Conservation (phyloP, 2,329 filamentous ascomycete genomes). For the Aspergillus japonicus region DNA sequence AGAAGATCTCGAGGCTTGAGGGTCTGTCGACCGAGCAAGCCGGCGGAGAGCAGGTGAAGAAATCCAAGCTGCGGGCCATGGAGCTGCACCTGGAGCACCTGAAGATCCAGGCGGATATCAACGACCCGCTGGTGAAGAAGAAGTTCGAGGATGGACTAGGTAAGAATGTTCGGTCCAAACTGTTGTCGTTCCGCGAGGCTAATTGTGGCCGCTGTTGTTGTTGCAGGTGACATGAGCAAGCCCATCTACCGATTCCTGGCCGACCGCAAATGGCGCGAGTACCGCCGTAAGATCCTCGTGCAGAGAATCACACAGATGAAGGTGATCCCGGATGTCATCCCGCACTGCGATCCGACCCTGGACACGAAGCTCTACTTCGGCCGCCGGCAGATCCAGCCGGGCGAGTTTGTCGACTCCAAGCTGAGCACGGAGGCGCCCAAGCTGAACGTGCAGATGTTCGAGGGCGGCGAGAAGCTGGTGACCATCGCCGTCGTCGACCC, state of each 20-base stretch:
- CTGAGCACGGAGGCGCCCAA: slow-evolving; percentile 72
- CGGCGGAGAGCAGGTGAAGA: slow-evolving; percentile 65
- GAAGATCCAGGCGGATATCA: slow-evolving; percentile 90
- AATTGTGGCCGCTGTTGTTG: slow-evolving; percentile 20
- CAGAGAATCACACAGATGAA: slow-evolving; percentile 86
- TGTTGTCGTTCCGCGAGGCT: background rate
- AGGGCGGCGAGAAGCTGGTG: slow-evolving; percentile 75
- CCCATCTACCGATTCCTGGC: slow-evolving; percentile 92
- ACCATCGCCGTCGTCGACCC: slow-evolving; percentile 84
- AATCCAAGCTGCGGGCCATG: slow-evolving; percentile 68
- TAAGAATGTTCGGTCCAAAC: slow-evolving; percentile 37
- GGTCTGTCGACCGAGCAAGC: slow-evolving; percentile 57
- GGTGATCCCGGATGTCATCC: slow-evolving; percentile 83
- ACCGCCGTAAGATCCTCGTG: slow-evolving; percentile 73
- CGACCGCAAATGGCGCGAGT: slow-evolving; percentile 80
- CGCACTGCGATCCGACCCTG: slow-evolving; percentile 71
- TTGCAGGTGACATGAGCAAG: slow-evolving; percentile 87
- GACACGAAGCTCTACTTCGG: slow-evolving; percentile 83
- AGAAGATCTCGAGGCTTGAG: slow-evolving; percentile 67
- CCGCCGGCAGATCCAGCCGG: slow-evolving; percentile 67
- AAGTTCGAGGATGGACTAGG: slow-evolving; percentile 88
- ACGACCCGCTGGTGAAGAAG: slow-evolving; percentile 91
- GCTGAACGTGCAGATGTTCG: slow-evolving; percentile 81
- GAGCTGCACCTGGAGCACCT: slow-evolving; percentile 69
- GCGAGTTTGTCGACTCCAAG: slow-evolving; percentile 72